Evolutionary conservation across 2,329 filamentous ascomycete species (phyloP), one percentile per base, ranked within the genome.

Genomic region (Alternaria gaisen): DNA sequence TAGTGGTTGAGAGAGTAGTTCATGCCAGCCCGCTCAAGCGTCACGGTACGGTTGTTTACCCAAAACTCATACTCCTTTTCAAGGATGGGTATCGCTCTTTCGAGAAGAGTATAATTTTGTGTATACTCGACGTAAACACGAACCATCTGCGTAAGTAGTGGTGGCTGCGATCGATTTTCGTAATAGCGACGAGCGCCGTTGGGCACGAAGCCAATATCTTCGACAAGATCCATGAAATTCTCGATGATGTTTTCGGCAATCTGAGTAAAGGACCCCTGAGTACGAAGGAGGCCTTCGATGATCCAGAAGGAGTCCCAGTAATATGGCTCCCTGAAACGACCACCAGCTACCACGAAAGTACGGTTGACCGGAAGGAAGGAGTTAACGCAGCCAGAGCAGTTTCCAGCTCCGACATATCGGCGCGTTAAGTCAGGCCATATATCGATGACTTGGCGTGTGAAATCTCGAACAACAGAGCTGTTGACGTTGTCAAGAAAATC

Each of bases 221-320:
- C 87, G 4, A 91, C 83, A 38, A 90, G 81, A 67, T 91, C 89
- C 11, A 90, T 78, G 67, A 91, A 91, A 72, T 91, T 91, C 70
- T 90, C 87, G 63, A 91, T 89, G 30, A 87, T 89, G 75, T 91
- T 90, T 71, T 83, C 83, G 4, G 88, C 85, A 61, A 91, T 89
- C 34, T 86, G 76, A 7, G 85, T 84, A 63, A 90, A 91, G 44
- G 84, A 84, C 38, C 88, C 89, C 16, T 87, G 84, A 0, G 88
- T 90, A 47, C 88, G 84, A 34, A 91, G 77, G 24, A 91, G 81
- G 24, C 89, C 89, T 76, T 89, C 85, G 47, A 91, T 68, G 50
- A 90, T 89, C 88, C 87, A 90, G 79, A 86, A 90, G 32, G 87
- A 88, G 74, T 91, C 88, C 88, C 88, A 91, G 75, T 91, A 91